A percentile compares a stretch with the other conserved stretches of the same genome.
phyloP scores from a whole-genome alignment of 768 basidiomycete species.

The Boletus eberwhitei region DNA sequence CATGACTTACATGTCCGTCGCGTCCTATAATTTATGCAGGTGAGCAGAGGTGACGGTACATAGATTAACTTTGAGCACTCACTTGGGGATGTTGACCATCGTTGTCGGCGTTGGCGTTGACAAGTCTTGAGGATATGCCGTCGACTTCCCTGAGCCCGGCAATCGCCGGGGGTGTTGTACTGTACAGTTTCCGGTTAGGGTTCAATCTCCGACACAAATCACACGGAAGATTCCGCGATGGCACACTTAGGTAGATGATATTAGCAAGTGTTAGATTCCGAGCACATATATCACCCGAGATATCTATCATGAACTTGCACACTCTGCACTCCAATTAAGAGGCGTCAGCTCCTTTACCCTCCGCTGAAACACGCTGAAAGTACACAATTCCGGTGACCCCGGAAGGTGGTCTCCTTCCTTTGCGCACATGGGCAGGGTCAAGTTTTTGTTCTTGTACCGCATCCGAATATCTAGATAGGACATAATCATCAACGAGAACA shows the following conservation, averaged over 20 bases:
- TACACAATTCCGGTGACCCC: conserved; percentile 73
- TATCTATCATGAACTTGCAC: conserved; percentile 26
- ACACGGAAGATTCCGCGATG: not conserved
- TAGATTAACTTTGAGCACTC: conserved; percentile 30
- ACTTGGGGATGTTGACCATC: conserved; percentile 98
- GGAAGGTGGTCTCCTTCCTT: conserved; percentile 63
- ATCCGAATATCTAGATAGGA: conserved; percentile 56
- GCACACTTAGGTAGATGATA: no score
- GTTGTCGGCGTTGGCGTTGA: conserved; percentile 30
- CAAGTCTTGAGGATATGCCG: conserved; percentile 10
- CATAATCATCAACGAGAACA: not conserved
- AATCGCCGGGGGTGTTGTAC: conserved; percentile 26
- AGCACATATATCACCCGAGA: not conserved
- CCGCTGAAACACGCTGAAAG: conserved; percentile 57
- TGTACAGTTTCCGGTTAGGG: conserved; percentile 22
- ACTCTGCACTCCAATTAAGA: conserved; percentile 63
- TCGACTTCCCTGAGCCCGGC: conserved; percentile 16
- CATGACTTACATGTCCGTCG: conserved; percentile 86
- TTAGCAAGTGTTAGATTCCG: not conserved
- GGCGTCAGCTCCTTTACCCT: conserved; percentile 66
- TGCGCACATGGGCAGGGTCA: conserved; percentile 63
- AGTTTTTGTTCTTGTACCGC: conserved; percentile 68
- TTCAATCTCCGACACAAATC: conserved; percentile 17
- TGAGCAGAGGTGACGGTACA: conserved; percentile 12
- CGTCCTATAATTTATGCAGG: conserved; percentile 51